Evolutionary conservation across 2,329 filamentous ascomycete species (phyloP), one percentile per base, ranked within the genome.

Genomic region (Microsporum ferrugineum): DNA sequence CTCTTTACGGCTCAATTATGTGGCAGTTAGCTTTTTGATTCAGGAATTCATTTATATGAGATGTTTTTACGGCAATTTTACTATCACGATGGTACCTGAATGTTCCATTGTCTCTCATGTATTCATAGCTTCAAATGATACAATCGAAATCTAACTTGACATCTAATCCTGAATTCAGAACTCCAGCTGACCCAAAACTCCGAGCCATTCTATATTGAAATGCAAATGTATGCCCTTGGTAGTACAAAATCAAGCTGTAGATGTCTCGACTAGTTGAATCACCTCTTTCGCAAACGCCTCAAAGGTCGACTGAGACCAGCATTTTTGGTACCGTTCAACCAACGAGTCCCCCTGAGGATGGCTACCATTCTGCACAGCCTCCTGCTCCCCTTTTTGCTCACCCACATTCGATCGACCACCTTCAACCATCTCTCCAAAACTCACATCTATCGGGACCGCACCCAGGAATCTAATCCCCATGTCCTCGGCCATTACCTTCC

Each of bases 401-500:
- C 62, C 61, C 38, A 63, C 67, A 67, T 67, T 61, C 65, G 66
- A 59, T 67, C 60, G 59, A 57, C 57, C 70, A 23, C 75, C 89
- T 73, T 97, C 92, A 47, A 99, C 84, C 69, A 99, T 75, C 66
- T 87, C 82, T 55, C 94, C 88, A 71, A 97, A 96, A 68, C 91
- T 89, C 23, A 91, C 89, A 76, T 99, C 94, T 69, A 99, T 91
- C 1, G 94, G 94, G 41, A 97, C 85, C 33, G 84, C 85, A 1
- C 91, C 94, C 59, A 97, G 75, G 68, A 96, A 97, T 14, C 82
- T 84, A 39, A 97, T 89, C 0, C 79, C 79, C 71, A 95, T 94
- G 67, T 97, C 91, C 56, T 83, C 77, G 5, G 92, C 91, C 91
- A 99, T 96, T 29, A 88, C 82, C 72, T 89, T 80, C 5, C 94